Evolutionary conservation across 768 basidiomycete species (phyloP), one percentile per base, ranked within the genome.

Genomic region (Ephemerocybe angulata): DNA sequence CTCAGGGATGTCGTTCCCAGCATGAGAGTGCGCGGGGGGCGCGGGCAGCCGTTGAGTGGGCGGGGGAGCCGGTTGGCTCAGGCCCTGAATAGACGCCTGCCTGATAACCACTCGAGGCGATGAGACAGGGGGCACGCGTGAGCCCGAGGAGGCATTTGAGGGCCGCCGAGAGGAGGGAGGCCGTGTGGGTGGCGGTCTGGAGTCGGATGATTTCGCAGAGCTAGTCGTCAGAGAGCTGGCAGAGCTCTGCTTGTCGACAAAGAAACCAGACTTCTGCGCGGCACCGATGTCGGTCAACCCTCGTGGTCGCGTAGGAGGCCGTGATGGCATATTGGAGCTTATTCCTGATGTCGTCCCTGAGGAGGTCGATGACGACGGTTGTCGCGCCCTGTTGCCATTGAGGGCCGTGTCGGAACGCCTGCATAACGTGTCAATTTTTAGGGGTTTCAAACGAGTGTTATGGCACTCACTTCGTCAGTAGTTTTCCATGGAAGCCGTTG

Each of bases 31-130:
- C 47, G 56, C 37, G 21, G 80, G 81, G 33, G 78, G 77, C 10
- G 72, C 67, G 40, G 82, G 82, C 28, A 83, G 67, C 43, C 70
- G 67, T 10, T 77, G 74, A 13, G 65, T 71, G 10, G 83, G 83
- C 38, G 81, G 82, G 3, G 81, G 76, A 52, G 69, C 75, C 8
- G 80, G 79, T 22, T 66, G 61, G 35, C 72, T 67, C 30, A 77
- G 56, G 28, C 76, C 74, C 38, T 78, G 76, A 29, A 69, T 48
- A 29, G 81, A 80, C 17, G 69, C 57, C 60, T 78, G 75, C 7
- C 80, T 76, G 40, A 73, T 63, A 31, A 81, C 62, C 37, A 72
- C 65, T 33, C 70, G 72, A 24, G 17, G 33, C 22, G 43, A 38
- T 29, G 47, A 42, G 57, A 33, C 52, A 28, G 58, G 53, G 4